Evolutionary conservation across 139 green algal species (phyloP).

Genomic region (Marvania coccoides): DNA sequence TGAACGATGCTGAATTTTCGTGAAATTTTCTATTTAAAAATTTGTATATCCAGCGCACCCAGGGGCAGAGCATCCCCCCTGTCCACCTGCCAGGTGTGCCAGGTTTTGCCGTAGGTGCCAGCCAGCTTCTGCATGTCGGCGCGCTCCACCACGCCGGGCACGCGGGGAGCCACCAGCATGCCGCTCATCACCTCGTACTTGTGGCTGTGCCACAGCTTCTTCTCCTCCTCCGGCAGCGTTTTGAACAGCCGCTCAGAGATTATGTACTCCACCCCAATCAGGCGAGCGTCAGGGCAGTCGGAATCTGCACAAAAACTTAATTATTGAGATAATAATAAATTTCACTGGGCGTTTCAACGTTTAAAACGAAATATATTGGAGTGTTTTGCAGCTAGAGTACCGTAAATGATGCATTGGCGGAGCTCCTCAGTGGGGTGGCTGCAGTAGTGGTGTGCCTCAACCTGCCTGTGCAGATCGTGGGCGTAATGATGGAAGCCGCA

Average conservation of each 20-base stretch:
- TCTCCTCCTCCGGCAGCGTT: slow-evolving; percentile 62
- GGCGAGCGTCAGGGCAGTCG: slow-evolving; percentile 36
- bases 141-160: slow-evolving; percentile 36
- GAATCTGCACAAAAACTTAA: neutral
- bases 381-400: neutral
- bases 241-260: slow-evolving; percentile 51
- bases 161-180: slow-evolving; percentile 28
- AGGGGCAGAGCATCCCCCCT: slow-evolving; percentile 52
- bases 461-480: slow-evolving; percentile 30
- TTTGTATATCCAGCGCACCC: slow-evolving; percentile 20
- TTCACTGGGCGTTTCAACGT: neutral
- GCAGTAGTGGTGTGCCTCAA: slow-evolving; percentile 71
- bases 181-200: slow-evolving; percentile 57
- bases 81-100: slow-evolving; percentile 69
- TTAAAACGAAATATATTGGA: neutral
- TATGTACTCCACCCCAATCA: slow-evolving; percentile 75
- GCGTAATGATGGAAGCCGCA: slow-evolving; percentile 34
- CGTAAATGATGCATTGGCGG: slow-evolving; percentile 66
- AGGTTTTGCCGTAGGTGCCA: slow-evolving; percentile 57
- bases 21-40: neutral
- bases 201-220: slow-evolving; percentile 71
- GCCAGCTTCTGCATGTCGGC: slow-evolving; percentile 36
- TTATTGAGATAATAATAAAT: neutral
- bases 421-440: slow-evolving; percentile 52
- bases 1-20: neutral